phyloP scores from a whole-genome alignment of 805 yeast species.

The Scheffersomyces coipomensis region DNA sequence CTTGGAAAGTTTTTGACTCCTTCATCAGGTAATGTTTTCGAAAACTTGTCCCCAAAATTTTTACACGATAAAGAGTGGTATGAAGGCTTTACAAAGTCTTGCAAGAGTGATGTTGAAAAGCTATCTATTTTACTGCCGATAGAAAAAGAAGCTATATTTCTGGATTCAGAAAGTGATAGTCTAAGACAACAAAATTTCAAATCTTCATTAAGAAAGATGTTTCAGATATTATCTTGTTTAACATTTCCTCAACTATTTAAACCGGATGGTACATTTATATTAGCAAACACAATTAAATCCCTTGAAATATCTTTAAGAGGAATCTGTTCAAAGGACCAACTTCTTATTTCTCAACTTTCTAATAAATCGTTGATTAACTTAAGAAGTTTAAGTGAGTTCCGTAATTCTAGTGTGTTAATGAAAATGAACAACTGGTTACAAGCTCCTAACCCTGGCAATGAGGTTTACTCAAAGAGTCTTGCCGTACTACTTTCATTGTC shows the following conservation, averaged over 20 bases:
- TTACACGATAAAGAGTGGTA: constrained; percentile 24
- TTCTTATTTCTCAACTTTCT: constrained; percentile 57
- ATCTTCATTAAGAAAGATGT: constrained; percentile 30
- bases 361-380: constrained; percentile 60
- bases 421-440: constrained; percentile 36
- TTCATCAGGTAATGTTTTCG: constrained; percentile 10
- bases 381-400: constrained; percentile 45
- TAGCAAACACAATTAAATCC: constrained; percentile 60
- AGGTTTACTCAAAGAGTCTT: constrained; percentile 29
- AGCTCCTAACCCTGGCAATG: constrained; percentile 20
- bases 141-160: constrained; percentile 27
- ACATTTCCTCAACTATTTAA: constrained; percentile 38
- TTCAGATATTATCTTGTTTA: constrained; percentile 30
- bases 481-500: constrained; percentile 35
- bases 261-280: constrained; percentile 32
- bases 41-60: constrained; percentile 10
- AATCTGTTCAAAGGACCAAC: constrained; percentile 33
- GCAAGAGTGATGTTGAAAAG: constrained; percentile 21
- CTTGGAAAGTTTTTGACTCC: constrained; percentile 20
- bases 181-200: constrained; percentile 23
- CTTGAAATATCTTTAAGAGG: constrained; percentile 69
- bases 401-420: constrained; percentile 33
- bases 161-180: background rate
- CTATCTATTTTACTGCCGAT: constrained; percentile 22
- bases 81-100: constrained; percentile 14